Percentiles rank a stretch among this genome's conserved stretches.
Evolutionary conservation across 2,329 filamentous ascomycete genomes (phyloP).

Genomic region (Gnomoniopsis sp.): DNA sequence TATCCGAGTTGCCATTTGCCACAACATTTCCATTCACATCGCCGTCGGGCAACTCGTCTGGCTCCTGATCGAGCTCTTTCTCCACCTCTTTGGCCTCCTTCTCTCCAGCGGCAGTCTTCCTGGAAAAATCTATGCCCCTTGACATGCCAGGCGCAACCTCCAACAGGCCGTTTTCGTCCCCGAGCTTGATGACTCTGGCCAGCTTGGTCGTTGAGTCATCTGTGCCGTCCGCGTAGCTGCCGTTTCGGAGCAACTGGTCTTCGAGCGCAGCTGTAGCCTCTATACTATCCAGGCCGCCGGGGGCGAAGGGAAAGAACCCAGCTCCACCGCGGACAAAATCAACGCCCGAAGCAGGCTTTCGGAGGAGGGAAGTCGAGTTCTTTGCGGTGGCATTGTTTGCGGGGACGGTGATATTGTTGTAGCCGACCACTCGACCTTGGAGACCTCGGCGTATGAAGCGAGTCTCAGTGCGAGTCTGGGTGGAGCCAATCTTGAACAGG

Average conservation of each 20-base stretch:
- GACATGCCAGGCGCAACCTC: conserved; percentile 78
- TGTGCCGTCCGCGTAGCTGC: conserved; percentile 36
- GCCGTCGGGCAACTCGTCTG: conserved; percentile 32
- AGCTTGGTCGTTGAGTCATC: conserved; percentile 53
- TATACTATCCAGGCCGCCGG: conserved; percentile 82
- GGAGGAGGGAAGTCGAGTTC: conserved; percentile 84
- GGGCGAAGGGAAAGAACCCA: conserved; percentile 91
- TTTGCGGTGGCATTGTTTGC: conserved; percentile 88
- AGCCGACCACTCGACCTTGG: conserved; percentile 88
- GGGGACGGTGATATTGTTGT: conserved; percentile 89
- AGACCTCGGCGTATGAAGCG: conserved; percentile 88
- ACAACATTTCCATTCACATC: conserved; percentile 22
- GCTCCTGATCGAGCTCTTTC: conserved; percentile 51
- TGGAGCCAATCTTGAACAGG: conserved; percentile 82
- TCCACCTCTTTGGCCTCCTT: conserved; percentile 69
- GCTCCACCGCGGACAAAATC: conserved; percentile 92
- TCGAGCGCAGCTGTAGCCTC: conserved; percentile 83
- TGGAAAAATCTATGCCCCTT: conserved; percentile 71
- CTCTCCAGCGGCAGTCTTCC: conserved; percentile 52
- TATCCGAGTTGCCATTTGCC: conserved; percentile 6
- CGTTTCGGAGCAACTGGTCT: conserved; percentile 62
- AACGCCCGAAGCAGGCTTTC: conserved; percentile 80
- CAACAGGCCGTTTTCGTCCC: conserved; percentile 71
- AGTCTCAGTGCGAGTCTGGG: conserved; percentile 91
- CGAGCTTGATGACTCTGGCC: conserved; percentile 83